Percentiles rank a stretch among this genome's conserved stretches.
Evolutionary conservation across 331 rosid species (phyloP).

Genomic region (Spiraea crenata): DNA sequence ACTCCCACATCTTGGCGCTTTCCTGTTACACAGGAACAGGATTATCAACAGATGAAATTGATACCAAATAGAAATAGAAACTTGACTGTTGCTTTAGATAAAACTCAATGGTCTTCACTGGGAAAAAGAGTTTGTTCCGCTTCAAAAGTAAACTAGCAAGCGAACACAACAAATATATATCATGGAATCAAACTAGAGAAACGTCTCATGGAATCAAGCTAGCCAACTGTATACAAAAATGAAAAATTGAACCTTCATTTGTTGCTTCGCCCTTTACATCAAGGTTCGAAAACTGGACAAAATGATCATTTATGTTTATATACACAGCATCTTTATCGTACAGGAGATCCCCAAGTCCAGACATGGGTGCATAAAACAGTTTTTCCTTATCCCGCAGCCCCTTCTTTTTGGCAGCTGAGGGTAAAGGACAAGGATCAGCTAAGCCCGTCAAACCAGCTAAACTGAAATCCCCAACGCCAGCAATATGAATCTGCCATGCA

Average conservation of each 20-base stretch:
- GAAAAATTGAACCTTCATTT: slow-evolving; percentile 49
- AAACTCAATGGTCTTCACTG: background rate
- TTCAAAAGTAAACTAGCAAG: background rate
- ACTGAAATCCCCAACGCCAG: slow-evolving; percentile 89
- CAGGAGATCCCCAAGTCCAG: slow-evolving; percentile 93
- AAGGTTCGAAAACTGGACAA: slow-evolving; percentile 71
- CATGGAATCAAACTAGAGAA: background rate
- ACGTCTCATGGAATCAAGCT: background rate
- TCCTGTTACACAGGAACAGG: slow-evolving; percentile 44
- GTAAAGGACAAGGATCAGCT: slow-evolving; percentile 94
- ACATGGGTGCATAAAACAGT: slow-evolving; percentile 92
- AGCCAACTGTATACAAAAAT: slow-evolving; percentile 3
- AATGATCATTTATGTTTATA: slow-evolving; percentile 81
- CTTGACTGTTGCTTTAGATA: background rate
- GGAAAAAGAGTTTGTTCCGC: background rate
- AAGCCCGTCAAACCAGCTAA: slow-evolving; percentile 56
- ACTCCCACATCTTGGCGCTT: slow-evolving; percentile 74
- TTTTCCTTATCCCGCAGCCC: slow-evolving; percentile 94
- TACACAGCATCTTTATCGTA: slow-evolving; percentile 95
- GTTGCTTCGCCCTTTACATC: slow-evolving; percentile 54
- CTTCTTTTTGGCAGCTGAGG: slow-evolving; percentile 97
- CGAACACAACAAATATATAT: background rate
- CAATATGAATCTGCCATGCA: slow-evolving; percentile 79
- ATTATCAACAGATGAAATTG: slow-evolving; percentile 16
- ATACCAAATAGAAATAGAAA: slow-evolving; percentile 8